Evolutionary conservation across 495 filamentous ascomycete species (phyloP).

Genomic region (Tuber melanosporum): DNA sequence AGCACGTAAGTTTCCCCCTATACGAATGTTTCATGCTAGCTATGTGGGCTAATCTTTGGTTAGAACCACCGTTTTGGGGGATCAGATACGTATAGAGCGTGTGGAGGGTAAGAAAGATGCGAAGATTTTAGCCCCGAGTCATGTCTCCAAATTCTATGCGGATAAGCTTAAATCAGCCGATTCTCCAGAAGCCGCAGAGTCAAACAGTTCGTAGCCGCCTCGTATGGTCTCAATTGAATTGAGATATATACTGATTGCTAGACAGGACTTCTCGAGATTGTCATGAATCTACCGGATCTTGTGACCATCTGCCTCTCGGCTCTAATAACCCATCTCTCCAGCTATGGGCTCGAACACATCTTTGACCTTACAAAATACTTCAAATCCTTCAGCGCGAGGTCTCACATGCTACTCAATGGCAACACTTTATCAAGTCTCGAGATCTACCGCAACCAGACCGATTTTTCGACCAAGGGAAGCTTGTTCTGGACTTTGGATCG

Average conservation of each 20-base stretch:
- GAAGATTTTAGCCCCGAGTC: conserved; percentile 79
- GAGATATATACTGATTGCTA: conserved; percentile 44
- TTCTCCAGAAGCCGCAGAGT: conserved; percentile 46
- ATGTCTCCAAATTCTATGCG: conserved; percentile 92
- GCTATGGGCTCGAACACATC: conserved; percentile 92
- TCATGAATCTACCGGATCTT: conserved; percentile 73
- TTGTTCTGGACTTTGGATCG: conserved; percentile 94
- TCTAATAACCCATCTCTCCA: conserved; percentile 90
- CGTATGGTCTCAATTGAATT: conserved; percentile 35
- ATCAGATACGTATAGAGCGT: conserved; percentile 75
- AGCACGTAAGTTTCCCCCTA: conserved; percentile 45
- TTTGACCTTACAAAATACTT: conserved; percentile 97
- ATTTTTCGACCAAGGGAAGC: conserved; percentile 77
- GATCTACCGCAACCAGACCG: conserved; percentile 92
- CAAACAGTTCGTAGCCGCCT: conserved; percentile 15
- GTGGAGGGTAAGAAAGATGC: conserved; percentile 50
- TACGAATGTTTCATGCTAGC: not conserved
- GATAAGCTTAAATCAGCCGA: conserved; percentile 61
- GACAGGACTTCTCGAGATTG: conserved; percentile 65
- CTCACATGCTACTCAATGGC: conserved; percentile 93
- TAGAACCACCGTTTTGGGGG: conserved; percentile 83
- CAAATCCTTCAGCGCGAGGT: conserved; percentile 86
- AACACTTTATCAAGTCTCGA: conserved; percentile 92
- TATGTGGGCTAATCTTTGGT: not conserved
- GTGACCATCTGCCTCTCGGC: conserved; percentile 89